Evolutionary conservation across 176 grass and related monocot genomes (phyloP).

Genomic region (Saccharum spontaneum): DNA sequence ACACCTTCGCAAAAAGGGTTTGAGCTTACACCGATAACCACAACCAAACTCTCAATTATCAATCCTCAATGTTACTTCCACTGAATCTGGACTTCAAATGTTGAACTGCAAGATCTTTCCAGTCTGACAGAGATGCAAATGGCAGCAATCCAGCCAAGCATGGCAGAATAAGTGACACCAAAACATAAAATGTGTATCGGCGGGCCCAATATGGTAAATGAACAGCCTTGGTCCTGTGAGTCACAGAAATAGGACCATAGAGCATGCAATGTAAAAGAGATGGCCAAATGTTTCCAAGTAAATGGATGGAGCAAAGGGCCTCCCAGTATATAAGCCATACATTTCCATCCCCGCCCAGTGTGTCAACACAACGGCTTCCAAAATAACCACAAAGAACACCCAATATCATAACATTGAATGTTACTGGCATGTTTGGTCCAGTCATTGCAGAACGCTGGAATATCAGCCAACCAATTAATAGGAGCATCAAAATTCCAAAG

Average conservation of each 20-base stretch:
- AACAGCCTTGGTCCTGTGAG: slow-evolving; percentile 25
- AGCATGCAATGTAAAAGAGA: slow-evolving; percentile 58
- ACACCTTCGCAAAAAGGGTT: slow-evolving; percentile 7
- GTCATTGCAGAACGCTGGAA: slow-evolving; percentile 57
- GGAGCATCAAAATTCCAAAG: slow-evolving; percentile 73
- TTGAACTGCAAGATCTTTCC: slow-evolving; percentile 55
- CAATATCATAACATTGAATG: slow-evolving; percentile 75
- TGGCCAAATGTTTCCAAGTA: slow-evolving; percentile 67
- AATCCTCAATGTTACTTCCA: slow-evolving; percentile 42
- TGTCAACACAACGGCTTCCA: slow-evolving; percentile 82
- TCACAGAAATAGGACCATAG: slow-evolving; percentile 64
- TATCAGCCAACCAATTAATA: slow-evolving; percentile 63
- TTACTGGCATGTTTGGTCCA: slow-evolving; percentile 78
- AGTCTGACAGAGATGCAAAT: slow-evolving; percentile 71
- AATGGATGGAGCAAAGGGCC: slow-evolving; percentile 69
- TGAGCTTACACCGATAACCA: not conserved
- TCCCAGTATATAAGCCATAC: slow-evolving; percentile 83
- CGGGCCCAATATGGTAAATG: slow-evolving; percentile 62
- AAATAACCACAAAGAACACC: slow-evolving; percentile 67
- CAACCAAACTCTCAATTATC: slow-evolving; percentile 38
- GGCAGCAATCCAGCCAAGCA: slow-evolving; percentile 70
- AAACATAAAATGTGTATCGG: slow-evolving; percentile 58
- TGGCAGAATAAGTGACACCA: slow-evolving; percentile 71
- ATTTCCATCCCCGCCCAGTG: slow-evolving; percentile 73
- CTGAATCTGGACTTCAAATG: slow-evolving; percentile 32